Base-by-base conservation (phyloP, 768 basidiomycete genomes). In the Amanita thiersii region DNA sequence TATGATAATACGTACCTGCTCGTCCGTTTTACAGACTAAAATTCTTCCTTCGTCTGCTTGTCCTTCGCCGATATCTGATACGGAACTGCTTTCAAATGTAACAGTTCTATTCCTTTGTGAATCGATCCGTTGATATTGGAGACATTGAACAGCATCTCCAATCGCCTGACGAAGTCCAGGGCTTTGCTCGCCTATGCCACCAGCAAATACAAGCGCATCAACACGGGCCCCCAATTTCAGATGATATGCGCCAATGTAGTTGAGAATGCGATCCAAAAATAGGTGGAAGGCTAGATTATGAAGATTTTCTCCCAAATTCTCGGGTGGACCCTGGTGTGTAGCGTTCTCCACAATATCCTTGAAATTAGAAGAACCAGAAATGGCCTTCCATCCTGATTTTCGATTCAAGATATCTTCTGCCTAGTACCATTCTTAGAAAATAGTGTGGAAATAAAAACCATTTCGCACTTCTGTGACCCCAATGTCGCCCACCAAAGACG, bases 101-200 rank as follows among this genome's bases (percentile, higher is more conserved):
- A 21, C 12, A 5, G 42, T 8, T 35, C 50, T 5, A 53, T 81
- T 82, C 54, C 69, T 75, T 43, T 46, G 54, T 4, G 54, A 52
- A 37, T 79, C 72, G 8, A 86, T 58, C 0, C 46, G 43, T 19
- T 65, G 60, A 44, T 79, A 81, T 1, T 87, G 88, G 32, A 92
- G 56, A 61, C 77, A 84, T 12, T 39, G 50, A 11, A 82, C 62
- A 24, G 70, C 65, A 25, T 68, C 57, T 3, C 69, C 69, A 12
- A 93, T 65, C 14, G 75, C 73, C 29, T 61, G 55, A 30, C 91
- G 62, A 40, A 97, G 59, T 49, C 74, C 68, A 12, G 60, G 64
- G 46, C 79, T 75, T 49, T 69, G 70, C 60, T 96, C 92, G 0
- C 92, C 92, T 39, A 96, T 88, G 0, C 90, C 90, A 2, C 91